Evolutionary conservation across 140 eudicot species (phyloP).

Genomic region (Cichorium intybus): DNA sequence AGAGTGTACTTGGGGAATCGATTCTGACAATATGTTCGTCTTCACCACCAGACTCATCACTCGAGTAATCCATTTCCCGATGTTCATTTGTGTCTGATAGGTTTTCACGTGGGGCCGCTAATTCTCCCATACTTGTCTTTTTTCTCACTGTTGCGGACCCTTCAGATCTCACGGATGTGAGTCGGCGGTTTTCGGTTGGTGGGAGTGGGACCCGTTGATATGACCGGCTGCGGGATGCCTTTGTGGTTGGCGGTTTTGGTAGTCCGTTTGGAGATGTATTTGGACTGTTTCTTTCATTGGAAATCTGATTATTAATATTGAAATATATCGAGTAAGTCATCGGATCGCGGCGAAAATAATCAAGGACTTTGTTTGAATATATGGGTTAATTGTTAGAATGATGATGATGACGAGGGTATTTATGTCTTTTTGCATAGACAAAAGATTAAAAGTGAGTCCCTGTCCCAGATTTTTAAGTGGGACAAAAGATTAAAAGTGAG

Average conservation of each 20-base stretch:
- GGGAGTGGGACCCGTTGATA: slow-evolving; percentile 56
- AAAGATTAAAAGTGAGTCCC: too few species aligned
- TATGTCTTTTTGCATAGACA: too few species aligned
- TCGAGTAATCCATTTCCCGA: slow-evolving; percentile 45
- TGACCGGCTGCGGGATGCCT: slow-evolving; percentile 51
- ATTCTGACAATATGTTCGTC: slow-evolving; percentile 82
- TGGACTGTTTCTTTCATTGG: slow-evolving; percentile 14
- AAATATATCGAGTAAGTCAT: neutral
- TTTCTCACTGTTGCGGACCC: slow-evolving; percentile 56
- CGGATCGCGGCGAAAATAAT: too few species aligned
- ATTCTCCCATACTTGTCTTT: slow-evolving; percentile 15
- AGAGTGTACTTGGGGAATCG: slow-evolving; percentile 80
- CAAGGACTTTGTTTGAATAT: too few species aligned
- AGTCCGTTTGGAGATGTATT: slow-evolving; percentile 23
- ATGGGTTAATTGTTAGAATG: too few species aligned
- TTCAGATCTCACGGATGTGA: slow-evolving; percentile 69
- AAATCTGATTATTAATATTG: slow-evolving; percentile 31
- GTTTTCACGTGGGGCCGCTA: slow-evolving; percentile 8
- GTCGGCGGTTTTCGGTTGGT: slow-evolving; percentile 30
- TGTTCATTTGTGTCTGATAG: slow-evolving; percentile 13
- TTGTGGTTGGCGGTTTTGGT: slow-evolving; percentile 7
- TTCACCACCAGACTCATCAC: slow-evolving; percentile 85
- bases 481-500: too few species aligned
- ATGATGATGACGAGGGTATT: too few species aligned
- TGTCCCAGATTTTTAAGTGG: too few species aligned